Percentiles rank a stretch among this genome's conserved stretches.
These are phyloP conservation scores for Arthromyces matolae DNA, from an alignment of 768 basidiomycete genomes.

Conservation along the genomic window DNA sequence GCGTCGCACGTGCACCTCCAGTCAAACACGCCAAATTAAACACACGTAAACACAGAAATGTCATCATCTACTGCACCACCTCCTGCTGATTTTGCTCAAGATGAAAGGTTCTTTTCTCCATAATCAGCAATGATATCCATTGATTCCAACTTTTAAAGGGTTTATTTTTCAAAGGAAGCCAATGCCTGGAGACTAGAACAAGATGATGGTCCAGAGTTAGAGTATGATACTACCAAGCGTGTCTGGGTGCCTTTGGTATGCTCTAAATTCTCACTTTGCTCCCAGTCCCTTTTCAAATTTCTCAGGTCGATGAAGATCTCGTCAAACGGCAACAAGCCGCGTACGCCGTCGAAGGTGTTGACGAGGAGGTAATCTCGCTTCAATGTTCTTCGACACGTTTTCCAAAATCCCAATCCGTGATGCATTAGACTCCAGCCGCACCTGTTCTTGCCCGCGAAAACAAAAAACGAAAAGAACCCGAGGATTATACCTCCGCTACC, in stretches of 20 bases:
- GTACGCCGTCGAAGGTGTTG: conserved; percentile 89
- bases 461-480: conserved; percentile 75
- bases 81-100: conserved; percentile 65
- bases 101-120: conserved; percentile 52
- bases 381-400: neutral
- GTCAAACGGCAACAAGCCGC: conserved; percentile 91
- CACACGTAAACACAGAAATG: conserved; percentile 41
- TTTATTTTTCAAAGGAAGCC: conserved; percentile 72
- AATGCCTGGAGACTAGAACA: conserved; percentile 88
- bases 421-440: conserved; percentile 73
- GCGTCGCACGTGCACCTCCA: conserved; percentile 2
- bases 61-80: conserved; percentile 46
- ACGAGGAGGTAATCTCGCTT: conserved; percentile 71
- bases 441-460: conserved; percentile 77
- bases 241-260: conserved; percentile 84
- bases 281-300: conserved; percentile 9
- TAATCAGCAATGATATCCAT: conserved; percentile 10
- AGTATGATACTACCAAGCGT: conserved; percentile 76
- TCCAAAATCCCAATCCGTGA: neutral
- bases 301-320: conserved; percentile 82
- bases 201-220: conserved; percentile 86
- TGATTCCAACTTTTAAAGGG: conserved; percentile 34
- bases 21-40: conserved; percentile 30
- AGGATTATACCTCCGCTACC: conserved; percentile 64
- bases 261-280: neutral